Base-by-base conservation (phyloP, 768 basidiomycete species). In the Hericium rajendrae region DNA sequence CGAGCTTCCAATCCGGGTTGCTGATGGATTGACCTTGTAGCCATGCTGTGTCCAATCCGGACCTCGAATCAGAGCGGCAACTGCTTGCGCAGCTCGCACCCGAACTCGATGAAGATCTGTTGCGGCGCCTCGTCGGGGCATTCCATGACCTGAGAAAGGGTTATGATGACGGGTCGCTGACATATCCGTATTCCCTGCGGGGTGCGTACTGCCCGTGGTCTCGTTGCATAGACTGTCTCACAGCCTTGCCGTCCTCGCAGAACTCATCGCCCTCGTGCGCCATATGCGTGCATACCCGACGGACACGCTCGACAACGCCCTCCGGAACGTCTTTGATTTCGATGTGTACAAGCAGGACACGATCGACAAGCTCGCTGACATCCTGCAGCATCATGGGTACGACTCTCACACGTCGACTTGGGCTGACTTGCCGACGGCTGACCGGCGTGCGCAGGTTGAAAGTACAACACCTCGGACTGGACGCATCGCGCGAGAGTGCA, bases 311-410 rank as follows among this genome's bases (percentile, higher is more conserved):
- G 83, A 79, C n/a, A 74, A 76, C 43, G 78, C 79, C 6, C 68
- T 86, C 15, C 73, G 84, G 15, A 86, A 85, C 62, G 73, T 85
- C 10, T 86, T 86, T 61, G 84, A 86, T 64, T 86, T 85, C 56
- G 84, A 86, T 64, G 74, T 86, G 6, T 83, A 83, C 66, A 81
- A 79, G 60, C 79, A 78, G 1, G 84, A 85, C 61, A 83, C 80
- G 6, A 81, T 83, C 41, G 80, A 84, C 51, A 80, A 79, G 63
- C 71, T 86, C 18, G 74, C 74, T 0, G 75, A 79, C 26, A 83
- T 85, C 26, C 68, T 86, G 38, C 71, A 78, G 51, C 78, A 78
- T 56, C 82, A 85, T 60, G 84, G 83, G 84, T 85, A 57, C 20
- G 73, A 24, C 24, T 24, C 59, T 43, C 11, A 46, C 55, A 11